Evolutionary conservation across 2,329 filamentous ascomycete genomes (phyloP), one percentile per base, ranked within the genome.

Genomic region (Myrmaecium sp.): DNA sequence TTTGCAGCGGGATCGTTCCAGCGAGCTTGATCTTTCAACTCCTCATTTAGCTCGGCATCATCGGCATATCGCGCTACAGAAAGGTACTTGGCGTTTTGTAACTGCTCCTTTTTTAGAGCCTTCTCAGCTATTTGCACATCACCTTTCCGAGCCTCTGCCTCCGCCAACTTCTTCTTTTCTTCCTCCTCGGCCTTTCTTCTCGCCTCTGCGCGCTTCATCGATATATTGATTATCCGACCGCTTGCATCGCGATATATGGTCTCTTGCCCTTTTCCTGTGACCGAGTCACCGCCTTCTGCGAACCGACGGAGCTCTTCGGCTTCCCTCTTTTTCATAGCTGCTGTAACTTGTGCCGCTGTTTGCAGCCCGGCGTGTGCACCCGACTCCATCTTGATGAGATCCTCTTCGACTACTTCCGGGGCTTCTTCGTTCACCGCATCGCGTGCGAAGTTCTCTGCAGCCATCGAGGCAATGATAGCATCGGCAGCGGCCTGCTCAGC

Each of bases 181-280:
- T 72, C 69, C 37, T 81, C 75, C 41, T 83, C 74, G 1, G 75
- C 76, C 38, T 78, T 81, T 26, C 70, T 68, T n/a, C 81, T 67
- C 26, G 80, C 76, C 50, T 94, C 83, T 12, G 82, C 84, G 14
- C 84, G 69, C 51, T 81, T 82, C 77, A 93, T 81, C 11, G 75
- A 74, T 14, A 95, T 69, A 44, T 98, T 92, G 36, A 98, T 84
- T 29, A 92, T 74, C n/a, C 84, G 69, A 8, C 89, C 89, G 3
- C 79, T 89, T 7, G 91, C 89, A 53, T 98, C 89, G 40, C 89
- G 78, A 49, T 95, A 94, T 14, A 94, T 83, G 0, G 86, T 92
- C 53, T 94, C 82, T 41, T 75, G 16, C n/a, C n/a, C n/a, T n/a
- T n/a, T n/a, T n/a, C n/a, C n/a, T n/a, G n/a, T n/a, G 13, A 24